Evolutionary conservation across 495 filamentous ascomycete species (phyloP).

Genomic region (Penicillium steckii): DNA sequence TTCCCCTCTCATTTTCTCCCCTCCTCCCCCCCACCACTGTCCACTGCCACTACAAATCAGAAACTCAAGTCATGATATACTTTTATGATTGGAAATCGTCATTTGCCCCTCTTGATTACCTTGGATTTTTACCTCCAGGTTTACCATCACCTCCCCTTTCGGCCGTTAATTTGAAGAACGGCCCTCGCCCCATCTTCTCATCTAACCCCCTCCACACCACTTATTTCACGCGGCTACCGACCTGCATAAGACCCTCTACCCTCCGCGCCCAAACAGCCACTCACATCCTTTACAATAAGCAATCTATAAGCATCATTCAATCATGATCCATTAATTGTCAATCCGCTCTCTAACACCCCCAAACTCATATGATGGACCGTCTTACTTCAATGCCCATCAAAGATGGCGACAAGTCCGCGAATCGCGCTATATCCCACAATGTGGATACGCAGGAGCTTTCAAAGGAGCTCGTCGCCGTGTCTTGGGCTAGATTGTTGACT

Average conservation of each 20-base stretch:
- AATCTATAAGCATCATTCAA: constrained; percentile 18
- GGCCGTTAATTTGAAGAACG: background rate
- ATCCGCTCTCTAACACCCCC: no score
- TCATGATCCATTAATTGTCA: constrained; percentile 12
- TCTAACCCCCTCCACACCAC: constrained; percentile 1
- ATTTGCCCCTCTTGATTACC: background rate
- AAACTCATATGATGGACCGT: constrained; percentile 17
- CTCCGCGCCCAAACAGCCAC: constrained; percentile 16
- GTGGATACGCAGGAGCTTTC: constrained; percentile 18
- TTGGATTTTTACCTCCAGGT: background rate
- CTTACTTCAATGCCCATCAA: constrained; percentile 23
- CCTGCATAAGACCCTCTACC: constrained; percentile 17
- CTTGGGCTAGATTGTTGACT: constrained; percentile 41
- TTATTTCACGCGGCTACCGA: constrained; percentile 16
- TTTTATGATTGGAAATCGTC: constrained; percentile 10
- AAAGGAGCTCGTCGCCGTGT: constrained; percentile 26
- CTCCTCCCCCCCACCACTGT: background rate
- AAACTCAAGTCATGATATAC: background rate
- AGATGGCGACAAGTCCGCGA: constrained; percentile 13
- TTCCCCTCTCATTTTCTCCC: background rate
- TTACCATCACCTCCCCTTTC: background rate
- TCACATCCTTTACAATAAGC: constrained; percentile 23
- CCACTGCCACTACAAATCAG: no score
- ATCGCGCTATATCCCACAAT: constrained; percentile 19
- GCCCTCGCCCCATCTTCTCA: constrained; percentile 7